phyloP scores from a whole-genome alignment of 2,329 filamentous ascomycete genomes.

The Fusarium oligoseptatum region DNA sequence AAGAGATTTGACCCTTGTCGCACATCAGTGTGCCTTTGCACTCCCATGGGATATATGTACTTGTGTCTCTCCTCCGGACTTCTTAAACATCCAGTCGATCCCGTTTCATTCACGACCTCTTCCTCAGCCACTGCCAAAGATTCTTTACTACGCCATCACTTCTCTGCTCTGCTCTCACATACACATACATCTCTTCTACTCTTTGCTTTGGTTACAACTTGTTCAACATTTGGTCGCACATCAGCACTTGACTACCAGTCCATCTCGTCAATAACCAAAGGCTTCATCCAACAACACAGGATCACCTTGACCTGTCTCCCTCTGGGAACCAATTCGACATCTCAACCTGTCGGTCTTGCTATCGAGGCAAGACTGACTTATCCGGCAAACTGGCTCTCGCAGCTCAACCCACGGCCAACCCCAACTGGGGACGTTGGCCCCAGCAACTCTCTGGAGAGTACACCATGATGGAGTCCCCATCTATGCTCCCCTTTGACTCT shows the following conservation, averaged over 20 bases:
- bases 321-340: conserved; percentile 7
- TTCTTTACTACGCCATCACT: conserved; percentile 23
- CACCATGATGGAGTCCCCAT: conserved; percentile 61
- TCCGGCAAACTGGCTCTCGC: conserved; percentile 60
- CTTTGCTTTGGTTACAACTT: conserved; percentile 17
- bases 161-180: conserved; percentile 34
- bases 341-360: conserved; percentile 42
- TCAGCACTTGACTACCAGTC: conserved; percentile 13
- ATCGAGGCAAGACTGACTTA: conserved; percentile 41
- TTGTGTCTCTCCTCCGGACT: conserved; percentile 45
- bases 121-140: conserved; percentile 32
- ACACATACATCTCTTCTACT: conserved; percentile 23
- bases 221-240: conserved; percentile 23
- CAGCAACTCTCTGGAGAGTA: conserved; percentile 64
- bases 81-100: conserved; percentile 38
- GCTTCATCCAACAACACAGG: conserved; percentile 11
- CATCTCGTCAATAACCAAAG: conserved; percentile 9
- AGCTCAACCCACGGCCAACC: conserved; percentile 58
- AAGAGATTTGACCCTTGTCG: conserved; percentile 47
- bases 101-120: conserved; percentile 43
- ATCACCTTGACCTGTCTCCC: conserved; percentile 20
- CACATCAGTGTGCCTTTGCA: conserved; percentile 43
- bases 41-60: conserved; percentile 47
- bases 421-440: conserved; percentile 69
- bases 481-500: conserved; percentile 64